These are phyloP conservation scores for Heritiera littoralis DNA, from an alignment of 345 rosid genomes.

Conservation along the genomic window DNA sequence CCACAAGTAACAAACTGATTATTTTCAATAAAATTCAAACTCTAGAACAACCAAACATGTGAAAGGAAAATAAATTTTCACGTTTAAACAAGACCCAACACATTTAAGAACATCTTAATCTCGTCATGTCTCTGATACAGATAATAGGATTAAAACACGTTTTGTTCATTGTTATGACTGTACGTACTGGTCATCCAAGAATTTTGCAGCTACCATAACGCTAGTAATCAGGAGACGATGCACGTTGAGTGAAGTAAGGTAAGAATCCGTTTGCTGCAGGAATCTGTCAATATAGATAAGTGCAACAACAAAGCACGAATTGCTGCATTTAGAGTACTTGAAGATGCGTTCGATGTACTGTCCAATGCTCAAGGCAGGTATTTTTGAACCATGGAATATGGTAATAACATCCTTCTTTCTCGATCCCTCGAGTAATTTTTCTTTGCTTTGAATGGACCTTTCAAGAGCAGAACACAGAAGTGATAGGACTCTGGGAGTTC, in stretches of 20 bases:
- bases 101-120: not conserved
- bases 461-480: conserved; percentile 13
- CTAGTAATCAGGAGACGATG: conserved; percentile 50
- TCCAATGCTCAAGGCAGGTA: conserved; percentile 7
- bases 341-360: conserved; percentile 19
- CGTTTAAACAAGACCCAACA: not conserved
- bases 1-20: no score
- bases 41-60: no score
- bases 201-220: conserved; percentile 43
- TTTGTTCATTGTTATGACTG: not conserved
- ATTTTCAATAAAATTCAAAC: no score
- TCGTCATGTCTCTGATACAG: not conserved
- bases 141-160: not conserved
- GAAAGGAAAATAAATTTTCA: not conserved
- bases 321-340: conserved; percentile 22
- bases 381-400: conserved; percentile 19
- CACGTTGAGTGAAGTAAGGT: conserved; percentile 41
- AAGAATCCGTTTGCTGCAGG: conserved; percentile 20
- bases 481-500: conserved; percentile 8
- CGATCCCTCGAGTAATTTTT: not conserved
- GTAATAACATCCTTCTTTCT: conserved; percentile 14
- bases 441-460: conserved; percentile 12
- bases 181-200: conserved; percentile 44
- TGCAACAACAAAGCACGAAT: conserved; percentile 24
- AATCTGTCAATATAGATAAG: conserved; percentile 35